These are phyloP conservation scores for Penicillium sp. DNA, from an alignment of 2,329 filamentous ascomycete species.

Conservation along the genomic window DNA sequence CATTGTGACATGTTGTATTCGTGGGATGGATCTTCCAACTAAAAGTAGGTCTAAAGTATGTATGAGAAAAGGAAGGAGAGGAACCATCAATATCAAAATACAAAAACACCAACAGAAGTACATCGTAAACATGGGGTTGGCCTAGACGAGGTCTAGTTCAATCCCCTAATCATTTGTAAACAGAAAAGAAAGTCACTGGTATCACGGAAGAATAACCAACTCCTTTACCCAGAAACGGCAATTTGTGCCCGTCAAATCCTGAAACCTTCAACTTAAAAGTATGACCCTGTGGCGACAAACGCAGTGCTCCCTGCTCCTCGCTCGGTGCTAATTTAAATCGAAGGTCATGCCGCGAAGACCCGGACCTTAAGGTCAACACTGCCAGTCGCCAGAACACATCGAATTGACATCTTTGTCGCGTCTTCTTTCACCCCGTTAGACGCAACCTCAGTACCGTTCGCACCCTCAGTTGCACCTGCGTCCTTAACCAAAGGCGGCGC, in stretches of 20 bases:
- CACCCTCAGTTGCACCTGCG: conserved; percentile 11
- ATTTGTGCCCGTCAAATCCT: conserved; percentile 11
- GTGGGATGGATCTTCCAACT: not conserved
- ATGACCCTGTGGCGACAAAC: conserved; percentile 1
- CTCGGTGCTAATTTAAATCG: not conserved
- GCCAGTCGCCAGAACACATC: conserved; percentile 82
- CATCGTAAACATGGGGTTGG: conserved; percentile 8
- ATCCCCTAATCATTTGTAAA: conserved; percentile 17
- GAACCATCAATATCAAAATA: not conserved
- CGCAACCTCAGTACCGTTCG: conserved; percentile 17
- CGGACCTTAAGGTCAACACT: conserved; percentile 67
- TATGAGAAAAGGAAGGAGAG: conserved; percentile 10
- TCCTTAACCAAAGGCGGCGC: conserved; percentile 51
- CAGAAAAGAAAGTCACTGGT: conserved; percentile 24
- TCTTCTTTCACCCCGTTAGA: conserved; percentile 29
- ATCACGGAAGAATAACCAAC: conserved; percentile 27
- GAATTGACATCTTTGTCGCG: conserved; percentile 53
- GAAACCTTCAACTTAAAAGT: conserved; percentile 8
- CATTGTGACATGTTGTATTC: conserved; percentile 1
- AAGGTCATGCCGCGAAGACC: conserved; percentile 33
- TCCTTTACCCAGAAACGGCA: conserved; percentile 23
- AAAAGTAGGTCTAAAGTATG: conserved; percentile 11
- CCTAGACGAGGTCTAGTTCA: conserved; percentile 7
- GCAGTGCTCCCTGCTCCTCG: conserved; percentile 1
- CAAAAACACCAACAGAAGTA: conserved; percentile 11